Evolutionary conservation across 768 basidiomycete genomes (phyloP).

Genomic region (Pilatotrama ljubarskyi): DNA sequence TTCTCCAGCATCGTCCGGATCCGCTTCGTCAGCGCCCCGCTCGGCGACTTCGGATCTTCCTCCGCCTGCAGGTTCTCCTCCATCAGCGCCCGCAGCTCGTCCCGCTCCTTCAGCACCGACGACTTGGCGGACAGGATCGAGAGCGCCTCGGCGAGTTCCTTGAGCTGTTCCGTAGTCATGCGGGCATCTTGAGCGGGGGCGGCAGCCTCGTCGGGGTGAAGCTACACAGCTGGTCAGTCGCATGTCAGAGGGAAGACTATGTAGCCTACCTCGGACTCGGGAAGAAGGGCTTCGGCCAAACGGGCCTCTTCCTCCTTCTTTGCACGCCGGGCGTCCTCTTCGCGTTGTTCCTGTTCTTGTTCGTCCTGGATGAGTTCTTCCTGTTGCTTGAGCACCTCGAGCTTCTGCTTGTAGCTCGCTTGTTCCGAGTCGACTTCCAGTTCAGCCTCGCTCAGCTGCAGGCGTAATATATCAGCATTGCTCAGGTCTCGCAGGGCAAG

Average conservation of each 20-base stretch:
- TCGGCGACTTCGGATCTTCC: constrained; percentile 83
- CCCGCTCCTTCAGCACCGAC: constrained; percentile 92
- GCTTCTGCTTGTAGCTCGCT: constrained; percentile 96
- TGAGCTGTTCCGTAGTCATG: constrained; percentile 96
- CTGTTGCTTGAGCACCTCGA: constrained; percentile 97
- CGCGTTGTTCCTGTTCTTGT: constrained; percentile 95
- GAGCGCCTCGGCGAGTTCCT: constrained; percentile 90
- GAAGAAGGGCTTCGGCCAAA: constrained; percentile 78
- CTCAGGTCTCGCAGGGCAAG: background rate
- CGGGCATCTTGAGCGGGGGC: constrained; percentile 57
- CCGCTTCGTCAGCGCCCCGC: constrained; percentile 89
- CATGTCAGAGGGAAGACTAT: background rate
- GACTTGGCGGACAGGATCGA: constrained; percentile 91
- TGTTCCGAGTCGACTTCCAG: constrained; percentile 93
- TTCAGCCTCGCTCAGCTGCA: constrained; percentile 93
- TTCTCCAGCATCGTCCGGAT: constrained; percentile 95
- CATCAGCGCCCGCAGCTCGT: constrained; percentile 89
- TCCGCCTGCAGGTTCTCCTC: constrained; percentile 90
- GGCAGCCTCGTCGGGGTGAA: constrained; percentile 57
- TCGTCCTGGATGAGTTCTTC: constrained; percentile 99
- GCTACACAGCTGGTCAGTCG: constrained; percentile 36
- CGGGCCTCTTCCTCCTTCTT: constrained; percentile 76
- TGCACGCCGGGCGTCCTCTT: constrained; percentile 86
- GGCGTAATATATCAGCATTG: background rate
- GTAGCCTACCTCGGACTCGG: constrained; percentile 75